Percentiles rank a stretch among this genome's conserved stretches.
These are phyloP conservation scores for Coprinopsis strossmayeri DNA, from an alignment of 768 basidiomycete species.

Conservation along the genomic window DNA sequence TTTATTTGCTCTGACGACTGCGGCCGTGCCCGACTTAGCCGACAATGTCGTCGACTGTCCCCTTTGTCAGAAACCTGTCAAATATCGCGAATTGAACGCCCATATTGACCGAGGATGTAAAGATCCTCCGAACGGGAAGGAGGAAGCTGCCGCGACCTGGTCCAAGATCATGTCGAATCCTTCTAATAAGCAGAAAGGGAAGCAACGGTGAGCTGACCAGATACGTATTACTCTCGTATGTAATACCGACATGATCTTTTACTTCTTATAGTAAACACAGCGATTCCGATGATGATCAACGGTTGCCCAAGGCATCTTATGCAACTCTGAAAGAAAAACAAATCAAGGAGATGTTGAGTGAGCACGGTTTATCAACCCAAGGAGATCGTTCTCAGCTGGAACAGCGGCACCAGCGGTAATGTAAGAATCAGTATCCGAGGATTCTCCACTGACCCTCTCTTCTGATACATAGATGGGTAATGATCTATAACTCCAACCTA, in stretches of 20 bases:
- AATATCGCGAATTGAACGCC: slow-evolving; percentile 43
- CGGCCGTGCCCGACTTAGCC: slow-evolving; percentile 21
- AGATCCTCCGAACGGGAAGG: slow-evolving; percentile 15
- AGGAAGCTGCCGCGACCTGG: slow-evolving; percentile 30
- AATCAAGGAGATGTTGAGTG: slow-evolving; percentile 47
- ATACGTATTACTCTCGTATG: slow-evolving; percentile 5
- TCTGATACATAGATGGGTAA: slow-evolving; percentile 56
- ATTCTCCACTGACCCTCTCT: not conserved
- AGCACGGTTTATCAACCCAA: slow-evolving; percentile 40
- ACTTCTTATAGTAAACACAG: slow-evolving; percentile 16
- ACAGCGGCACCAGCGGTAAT: slow-evolving; percentile 55
- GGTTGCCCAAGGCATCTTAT: slow-evolving; percentile 62
- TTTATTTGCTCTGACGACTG: not conserved
- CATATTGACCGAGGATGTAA: slow-evolving; percentile 65
- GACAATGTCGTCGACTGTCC: slow-evolving; percentile 51
- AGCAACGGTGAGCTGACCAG: slow-evolving; percentile 24
- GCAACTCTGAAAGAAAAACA: slow-evolving; percentile 55
- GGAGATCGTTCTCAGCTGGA: slow-evolving; percentile 49
- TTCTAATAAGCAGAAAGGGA: slow-evolving; percentile 33
- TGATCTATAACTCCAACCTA: slow-evolving; percentile 64
- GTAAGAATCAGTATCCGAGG: not conserved
- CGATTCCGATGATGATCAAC: slow-evolving; percentile 30
- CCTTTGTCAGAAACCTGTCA: slow-evolving; percentile 44
- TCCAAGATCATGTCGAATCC: slow-evolving; percentile 34
- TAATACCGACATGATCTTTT: not conserved